Evolutionary conservation across 2,329 filamentous ascomycete species (phyloP).

Genomic region (Hortaea sp.): DNA sequence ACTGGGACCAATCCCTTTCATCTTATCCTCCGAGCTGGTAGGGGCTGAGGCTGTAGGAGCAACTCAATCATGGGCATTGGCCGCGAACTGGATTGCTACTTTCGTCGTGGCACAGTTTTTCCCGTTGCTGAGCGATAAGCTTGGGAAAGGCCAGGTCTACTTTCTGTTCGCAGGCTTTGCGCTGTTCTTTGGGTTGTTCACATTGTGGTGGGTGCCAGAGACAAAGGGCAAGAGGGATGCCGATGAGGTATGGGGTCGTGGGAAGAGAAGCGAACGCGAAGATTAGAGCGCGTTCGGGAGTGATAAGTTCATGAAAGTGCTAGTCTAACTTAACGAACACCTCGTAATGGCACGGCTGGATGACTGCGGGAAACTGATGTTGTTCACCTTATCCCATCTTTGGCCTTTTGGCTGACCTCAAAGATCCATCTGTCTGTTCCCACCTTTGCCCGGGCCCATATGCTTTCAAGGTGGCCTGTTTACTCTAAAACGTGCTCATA

Average conservation of each 20-base stretch:
- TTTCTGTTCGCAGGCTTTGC: conserved; percentile 81
- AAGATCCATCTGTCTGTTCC: too few species aligned
- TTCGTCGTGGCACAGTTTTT: conserved; percentile 94
- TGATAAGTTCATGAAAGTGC: too few species aligned
- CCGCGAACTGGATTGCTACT: conserved; percentile 79
- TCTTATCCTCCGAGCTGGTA: conserved; percentile 83
- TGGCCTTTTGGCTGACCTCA: too few species aligned
- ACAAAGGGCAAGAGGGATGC: conserved; percentile 74
- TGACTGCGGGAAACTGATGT: too few species aligned
- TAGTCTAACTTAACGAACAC: too few species aligned
- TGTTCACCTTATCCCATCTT: too few species aligned
- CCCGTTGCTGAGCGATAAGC: conserved; percentile 66
- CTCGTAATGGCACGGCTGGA: too few species aligned
- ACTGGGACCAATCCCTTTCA: conserved; percentile 88
- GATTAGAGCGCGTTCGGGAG: neutral
- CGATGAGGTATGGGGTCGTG: conserved; percentile 84
- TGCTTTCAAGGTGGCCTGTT: too few species aligned
- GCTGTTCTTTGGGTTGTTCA: conserved; percentile 57
- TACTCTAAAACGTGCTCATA: too few species aligned
- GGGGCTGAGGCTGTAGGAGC: conserved; percentile 83
- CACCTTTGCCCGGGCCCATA: too few species aligned
- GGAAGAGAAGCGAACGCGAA: conserved; percentile 16
- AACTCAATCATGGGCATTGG: conserved; percentile 78
- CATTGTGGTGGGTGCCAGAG: conserved; percentile 66
- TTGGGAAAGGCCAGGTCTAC: conserved; percentile 79